A percentile compares a stretch with the other conserved stretches of the same genome.
These are phyloP conservation scores for Porogramme epimiltina DNA, from an alignment of 1,284 basidiomycete genomes.

Conservation along the genomic window DNA sequence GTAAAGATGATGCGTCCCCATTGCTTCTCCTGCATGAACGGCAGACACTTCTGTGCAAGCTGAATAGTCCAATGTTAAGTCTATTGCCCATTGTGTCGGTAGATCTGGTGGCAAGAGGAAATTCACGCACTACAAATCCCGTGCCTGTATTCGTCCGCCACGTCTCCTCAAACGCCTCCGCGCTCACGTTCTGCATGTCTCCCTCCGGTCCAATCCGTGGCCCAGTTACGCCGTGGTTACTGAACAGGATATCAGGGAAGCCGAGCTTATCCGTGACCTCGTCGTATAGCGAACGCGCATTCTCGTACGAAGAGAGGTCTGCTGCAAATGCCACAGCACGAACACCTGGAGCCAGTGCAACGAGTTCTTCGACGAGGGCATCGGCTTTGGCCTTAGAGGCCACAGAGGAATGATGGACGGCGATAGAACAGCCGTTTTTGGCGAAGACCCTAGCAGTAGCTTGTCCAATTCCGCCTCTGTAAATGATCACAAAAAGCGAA, in stretches of 20 bases:
- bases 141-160: conserved; percentile 53
- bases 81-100: no score
- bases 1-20: conserved; percentile 54
- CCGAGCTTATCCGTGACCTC: conserved; percentile 47
- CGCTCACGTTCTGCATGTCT: conserved; percentile 44
- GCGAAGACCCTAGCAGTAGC: conserved; percentile 51
- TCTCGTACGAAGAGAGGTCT: conserved; percentile 46
- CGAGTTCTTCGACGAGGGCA: conserved; percentile 41
- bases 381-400: conserved; percentile 35
- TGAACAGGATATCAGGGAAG: conserved; percentile 52
- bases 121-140: conserved; percentile 39
- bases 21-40: conserved; percentile 50
- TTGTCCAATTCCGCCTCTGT: conserved; percentile 53
- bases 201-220: conserved; percentile 47
- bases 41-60: conserved; percentile 53
- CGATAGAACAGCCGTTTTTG: conserved; percentile 48
- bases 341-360: conserved; percentile 31
- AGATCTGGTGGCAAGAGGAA: neutral
- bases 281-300: conserved; percentile 43
- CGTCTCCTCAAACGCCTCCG: conserved; percentile 48
- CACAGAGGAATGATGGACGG: conserved; percentile 50
- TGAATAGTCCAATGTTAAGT: no score
- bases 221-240: conserved; percentile 48
- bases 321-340: conserved; percentile 48
- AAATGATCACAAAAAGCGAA: neutral